Evolutionary conservation across 129 eudicot species (phyloP), one percentile per base, ranked within the genome.

Genomic region (Flaveria robusta): DNA sequence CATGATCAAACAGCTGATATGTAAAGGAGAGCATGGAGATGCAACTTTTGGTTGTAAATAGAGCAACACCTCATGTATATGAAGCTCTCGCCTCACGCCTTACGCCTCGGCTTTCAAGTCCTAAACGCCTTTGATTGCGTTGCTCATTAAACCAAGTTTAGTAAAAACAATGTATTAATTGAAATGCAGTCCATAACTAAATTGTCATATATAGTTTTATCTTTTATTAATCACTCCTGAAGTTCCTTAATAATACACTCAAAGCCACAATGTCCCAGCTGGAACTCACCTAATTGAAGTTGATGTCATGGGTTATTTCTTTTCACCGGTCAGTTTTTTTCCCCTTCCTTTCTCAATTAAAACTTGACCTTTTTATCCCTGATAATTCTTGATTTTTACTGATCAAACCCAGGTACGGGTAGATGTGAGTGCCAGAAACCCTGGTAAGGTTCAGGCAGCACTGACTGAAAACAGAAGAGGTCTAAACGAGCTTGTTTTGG

Each of bases 371-470:
- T 15, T 55, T 47, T n/a, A n/a, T 9, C 29, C 49, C 27, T 11
- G 62, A 58, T 26, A 5, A 27, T 26, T 1, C 1, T 11, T 23
- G 3, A 68, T 10, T 11, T 69, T 79, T 68, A 9, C 55, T 23
- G 54, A 64, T 71, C 24, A 3, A 45, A 12, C 65, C 46, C 82
- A 93, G 98, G 92, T 94, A 22, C 91, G 99, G 16, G 96, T 94
- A 66, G 97, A 94, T 94, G 96, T 91, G 49, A 94, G 99, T 82
- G 96, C 99, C 20, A 89, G 99, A 84, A 86, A 94, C 80, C 97
- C 97, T 18, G 97, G 99, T 65, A 94, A 94, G 87, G 96, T 94
- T 84, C 99, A 94, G 77, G 99, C 97, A 67, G 99, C 99, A 59
- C 81, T 91, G 68, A 94, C 99, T 18, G 99, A 94, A 87, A 94